Percentiles rank a stretch among this genome's conserved stretches.
These are phyloP conservation scores for Aspergillus latus DNA, from an alignment of 2,329 filamentous ascomycete genomes.

Conservation along the genomic window DNA sequence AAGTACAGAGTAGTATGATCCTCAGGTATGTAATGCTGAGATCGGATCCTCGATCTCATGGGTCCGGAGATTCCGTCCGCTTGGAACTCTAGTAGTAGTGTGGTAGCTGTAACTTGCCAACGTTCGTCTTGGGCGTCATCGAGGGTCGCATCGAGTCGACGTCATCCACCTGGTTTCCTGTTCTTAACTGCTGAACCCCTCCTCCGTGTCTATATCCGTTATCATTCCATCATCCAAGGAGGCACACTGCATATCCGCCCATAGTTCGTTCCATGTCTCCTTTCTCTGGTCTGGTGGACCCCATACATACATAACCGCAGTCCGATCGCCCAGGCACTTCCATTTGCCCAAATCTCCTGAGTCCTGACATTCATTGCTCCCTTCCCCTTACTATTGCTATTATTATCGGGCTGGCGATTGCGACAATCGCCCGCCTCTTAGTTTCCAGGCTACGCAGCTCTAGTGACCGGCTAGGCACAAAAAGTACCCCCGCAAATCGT, in stretches of 20 bases:
- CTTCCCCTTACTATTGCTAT: conserved; percentile 2
- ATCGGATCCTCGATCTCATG: conserved; percentile 10
- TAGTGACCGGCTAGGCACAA: conserved; percentile 5
- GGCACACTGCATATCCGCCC: background rate
- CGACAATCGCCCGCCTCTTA: background rate
- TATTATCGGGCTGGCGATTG: conserved; percentile 6
- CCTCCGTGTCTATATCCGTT: background rate
- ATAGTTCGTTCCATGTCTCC: conserved; percentile 5
- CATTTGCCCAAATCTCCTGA: background rate
- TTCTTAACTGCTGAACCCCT: conserved; percentile 12
- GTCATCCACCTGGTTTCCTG: conserved; percentile 33
- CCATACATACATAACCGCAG: conserved; percentile 16
- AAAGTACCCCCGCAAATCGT: conserved; percentile 30
- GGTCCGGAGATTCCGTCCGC: conserved; percentile 18
- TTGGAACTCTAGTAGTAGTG: conserved; percentile 2
- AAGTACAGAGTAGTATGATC: no score
- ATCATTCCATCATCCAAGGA: background rate
- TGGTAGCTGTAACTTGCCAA: background rate
- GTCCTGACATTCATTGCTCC: conserved; percentile 1
- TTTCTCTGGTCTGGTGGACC: conserved; percentile 11
- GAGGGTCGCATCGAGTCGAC: conserved; percentile 33
- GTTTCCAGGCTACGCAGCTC: background rate
- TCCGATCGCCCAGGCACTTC: conserved; percentile 16
- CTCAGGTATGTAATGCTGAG: background rate
- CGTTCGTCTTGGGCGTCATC: conserved; percentile 21